Base-by-base conservation (phyloP, 208 protist species). In the Wallacemonas collosoma region DNA sequence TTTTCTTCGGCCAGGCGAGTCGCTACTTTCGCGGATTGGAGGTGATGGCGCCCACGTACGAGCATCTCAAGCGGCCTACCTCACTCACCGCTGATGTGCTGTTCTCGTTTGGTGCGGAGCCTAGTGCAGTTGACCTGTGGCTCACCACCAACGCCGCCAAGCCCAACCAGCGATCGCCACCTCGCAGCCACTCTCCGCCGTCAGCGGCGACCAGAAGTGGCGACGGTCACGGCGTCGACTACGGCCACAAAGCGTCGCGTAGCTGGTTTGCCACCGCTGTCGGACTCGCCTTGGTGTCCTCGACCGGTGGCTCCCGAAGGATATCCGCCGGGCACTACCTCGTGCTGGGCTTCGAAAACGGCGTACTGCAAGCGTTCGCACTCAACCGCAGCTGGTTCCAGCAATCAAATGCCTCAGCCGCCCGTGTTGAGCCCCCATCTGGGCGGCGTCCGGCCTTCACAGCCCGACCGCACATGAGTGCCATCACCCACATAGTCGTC, bases 11-110 rank as follows among this genome's bases (percentile, higher is more conserved):
- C 7, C 73, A 87, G 47, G 85, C 85, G 7, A 94, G 84, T 50
- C 77, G 77, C 40, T 95, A 93, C 74, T 97, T 97, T 65, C 82
- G 86, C 43, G 89, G 88, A 9, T 77, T 95, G 38, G 81, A 81
- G 55, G 80, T 92, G 7, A 69, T 95, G 7, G 84, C 93, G 3
- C 89, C 90, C 14, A 93, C 93, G 12, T 97, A 90, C 72, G 84
- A 89, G 61, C 88, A 97, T 74, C 77, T 97, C 26, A 78, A 88
- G 36, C 76, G 72, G 48, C 81, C 83, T 39, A 80, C 79, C 38
- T 43, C 66, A 5, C 76, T 75, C 15, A 67, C 80, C 17, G 71
- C 83, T 9, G 93, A 97, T 70, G 64, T 95, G 3, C 75, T 96
- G 43, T 73, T 80, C 61, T 62, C 77, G 9, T 96, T 96, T 75